Evolutionary conservation across 139 green algal genomes (phyloP).

Genomic region (Tetradesmus obliquus): DNA sequence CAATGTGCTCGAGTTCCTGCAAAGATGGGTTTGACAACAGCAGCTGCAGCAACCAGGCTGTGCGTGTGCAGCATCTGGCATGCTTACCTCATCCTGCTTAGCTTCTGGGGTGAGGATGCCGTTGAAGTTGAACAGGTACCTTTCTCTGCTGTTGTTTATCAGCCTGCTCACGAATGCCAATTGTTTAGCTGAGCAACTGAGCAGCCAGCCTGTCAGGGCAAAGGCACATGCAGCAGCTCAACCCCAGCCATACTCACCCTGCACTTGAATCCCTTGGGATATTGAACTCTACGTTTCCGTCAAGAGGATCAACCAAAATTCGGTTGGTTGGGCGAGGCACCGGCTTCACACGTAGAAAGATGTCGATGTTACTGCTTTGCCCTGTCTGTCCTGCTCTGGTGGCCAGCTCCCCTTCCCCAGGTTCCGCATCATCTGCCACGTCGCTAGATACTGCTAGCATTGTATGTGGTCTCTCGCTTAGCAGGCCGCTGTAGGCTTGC

Average conservation of each 20-base stretch:
- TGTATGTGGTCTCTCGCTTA: not conserved
- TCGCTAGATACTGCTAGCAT: not conserved
- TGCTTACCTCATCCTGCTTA: slow-evolving; percentile 84
- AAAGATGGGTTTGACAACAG: not conserved
- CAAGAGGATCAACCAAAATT: slow-evolving; percentile 52
- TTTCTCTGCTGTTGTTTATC: slow-evolving; percentile 89
- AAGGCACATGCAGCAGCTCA: not conserved
- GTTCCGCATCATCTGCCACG: not conserved
- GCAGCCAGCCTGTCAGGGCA: not conserved
- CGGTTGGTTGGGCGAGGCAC: slow-evolving; percentile 37
- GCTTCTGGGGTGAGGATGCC: slow-evolving; percentile 79
- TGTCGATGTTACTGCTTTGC: slow-evolving; percentile 62
- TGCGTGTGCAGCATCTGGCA: not conserved
- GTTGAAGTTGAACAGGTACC: slow-evolving; percentile 87
- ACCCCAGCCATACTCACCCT: slow-evolving; percentile 28
- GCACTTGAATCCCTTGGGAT: slow-evolving; percentile 55
- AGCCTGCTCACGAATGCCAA: slow-evolving; percentile 46
- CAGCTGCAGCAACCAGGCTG: not conserved
- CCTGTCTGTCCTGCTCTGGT: not conserved
- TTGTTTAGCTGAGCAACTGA: not conserved
- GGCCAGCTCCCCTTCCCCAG: not conserved
- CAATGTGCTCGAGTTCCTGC: not conserved
- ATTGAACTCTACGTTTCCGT: slow-evolving; percentile 69
- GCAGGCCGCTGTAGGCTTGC: not conserved
- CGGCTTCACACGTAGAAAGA: slow-evolving; percentile 77